Base-by-base conservation (phyloP, 768 basidiomycete genomes). In the Dentipellis sp. region DNA sequence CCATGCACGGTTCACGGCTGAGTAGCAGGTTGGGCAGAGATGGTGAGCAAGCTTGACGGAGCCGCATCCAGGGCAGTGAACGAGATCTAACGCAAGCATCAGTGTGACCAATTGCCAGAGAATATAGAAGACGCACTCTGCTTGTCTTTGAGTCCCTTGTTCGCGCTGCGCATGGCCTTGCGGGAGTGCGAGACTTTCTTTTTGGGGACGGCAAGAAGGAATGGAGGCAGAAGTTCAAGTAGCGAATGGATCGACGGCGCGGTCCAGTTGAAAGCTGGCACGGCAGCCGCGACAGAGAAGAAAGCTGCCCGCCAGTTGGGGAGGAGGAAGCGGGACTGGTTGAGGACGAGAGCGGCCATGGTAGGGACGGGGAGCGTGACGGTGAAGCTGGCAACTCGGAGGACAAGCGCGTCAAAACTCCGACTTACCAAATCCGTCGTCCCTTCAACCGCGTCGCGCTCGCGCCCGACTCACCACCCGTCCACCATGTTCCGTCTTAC, bases 121-220 rank as follows among this genome's bases (percentile, higher is more conserved):
- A 50, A 40, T 39, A 16, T 19, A 10, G 8, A 16, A 17, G 2
- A 71, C 83, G 58, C 65, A 93, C 95, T 93, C 58, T 84, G 84
- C 69, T 92, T 94, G 71, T 97, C 94, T 69, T 94, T 91, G 64
- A 97, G 72, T 1, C 94, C 93, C 70, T 98, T 98, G 71, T 94
- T 93, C 14, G 94, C 88, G 59, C 83, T 84, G 42, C 94, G 79
- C 93, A 95, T 95, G n/a, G 86, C 80, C 70, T 98, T 98, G 52
- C 90, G 78, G 19, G 91, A 93, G 71, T 97, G 94, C 0, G 94
- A 93, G 10, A 84, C 79, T 72, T 94, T 94, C 68, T 86, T 88
- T 73, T 97, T 97, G 22, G 95, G 95, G 1, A 95, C 95, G 22
- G 94, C 93, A 45, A 93, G 80, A 17, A 97, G 74, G 68, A 94